These are phyloP conservation scores for Carex myosuroides DNA, from an alignment of 176 grass and related monocot genomes.

Conservation along the genomic window DNA sequence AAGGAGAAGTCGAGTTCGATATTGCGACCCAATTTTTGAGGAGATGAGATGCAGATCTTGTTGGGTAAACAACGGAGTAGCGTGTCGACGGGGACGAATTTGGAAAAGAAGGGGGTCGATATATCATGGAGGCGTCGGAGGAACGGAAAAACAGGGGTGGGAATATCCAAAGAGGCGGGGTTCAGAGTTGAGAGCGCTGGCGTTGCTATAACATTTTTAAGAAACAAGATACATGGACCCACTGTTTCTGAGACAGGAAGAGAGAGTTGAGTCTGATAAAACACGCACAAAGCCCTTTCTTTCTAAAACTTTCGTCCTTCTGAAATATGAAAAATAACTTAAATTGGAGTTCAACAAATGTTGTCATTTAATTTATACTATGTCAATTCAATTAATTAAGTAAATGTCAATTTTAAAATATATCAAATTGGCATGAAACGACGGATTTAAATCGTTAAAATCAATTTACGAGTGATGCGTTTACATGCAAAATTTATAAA, in stretches of 20 bases:
- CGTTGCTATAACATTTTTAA: no score
- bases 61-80: neutral
- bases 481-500: no score
- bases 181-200: neutral
- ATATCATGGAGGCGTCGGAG: conserved; percentile 7
- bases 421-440: no score
- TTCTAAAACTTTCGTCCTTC: no score
- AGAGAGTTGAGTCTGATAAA: neutral
- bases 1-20: neutral
- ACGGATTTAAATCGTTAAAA: no score
- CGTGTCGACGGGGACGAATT: neutral
- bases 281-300: neutral
- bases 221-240: no score
- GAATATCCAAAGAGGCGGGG: neutral
- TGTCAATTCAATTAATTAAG: no score
- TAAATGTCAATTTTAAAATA: no score
- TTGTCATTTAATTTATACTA: no score
- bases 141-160: neutral
- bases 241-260: neutral
- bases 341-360: neutral
- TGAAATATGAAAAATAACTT: no score
- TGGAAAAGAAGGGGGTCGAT: neutral
- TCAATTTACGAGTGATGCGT: no score
- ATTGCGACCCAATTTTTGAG: neutral
- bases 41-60: neutral